Base-by-base conservation (phyloP, 495 filamentous ascomycete genomes). In the Lophiostoma macrostomum region DNA sequence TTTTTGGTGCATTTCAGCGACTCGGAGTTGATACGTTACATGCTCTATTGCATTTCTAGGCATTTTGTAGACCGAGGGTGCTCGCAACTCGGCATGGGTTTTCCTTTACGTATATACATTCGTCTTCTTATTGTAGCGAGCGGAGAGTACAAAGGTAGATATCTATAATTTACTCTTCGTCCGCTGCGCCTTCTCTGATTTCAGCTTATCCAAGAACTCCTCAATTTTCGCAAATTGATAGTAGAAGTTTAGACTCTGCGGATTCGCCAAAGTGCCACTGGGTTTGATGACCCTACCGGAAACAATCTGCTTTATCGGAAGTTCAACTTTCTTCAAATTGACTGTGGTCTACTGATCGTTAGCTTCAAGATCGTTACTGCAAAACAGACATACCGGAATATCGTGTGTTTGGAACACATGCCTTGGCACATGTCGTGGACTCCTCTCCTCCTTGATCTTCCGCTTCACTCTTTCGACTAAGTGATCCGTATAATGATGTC, bases 251-350 rank as follows among this genome's bases (percentile, higher is more conserved):
- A 91, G 63, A 56, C 81, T 82, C 66, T 84, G 70, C 3, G 85
- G 85, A 63, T 93, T 93, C 20, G 86, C 74, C 56, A 93, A 67
- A 13, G 88, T 91, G 10, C 85, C 85, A 45, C 81, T 86, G 0
- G 87, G 80, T 71, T 86, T 86, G 67, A 93, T 80, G 49, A 71
- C 76, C 54, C 81, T 79, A 0, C 88, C 88, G 0, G 80, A 87
- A 1, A 93, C 82, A 48, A 91, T 90, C 69, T 88, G 85, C 73
- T 90, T 93, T 20, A 93, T 84, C 1, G 88, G 86, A 8, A 93
- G 64, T 63, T 93, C 88, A 18, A 93, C 87, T 67, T 93, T 93
- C 65, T 91, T 93, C 16, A 86, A 65, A 67, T 91, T 93, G 47
- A 93, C 81, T 5, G 88, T 91, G 0, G 81, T 86, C 84, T 88